Evolutionary conservation across 163 green algal species (phyloP).

Genomic region (Scenedesmus sp.): DNA sequence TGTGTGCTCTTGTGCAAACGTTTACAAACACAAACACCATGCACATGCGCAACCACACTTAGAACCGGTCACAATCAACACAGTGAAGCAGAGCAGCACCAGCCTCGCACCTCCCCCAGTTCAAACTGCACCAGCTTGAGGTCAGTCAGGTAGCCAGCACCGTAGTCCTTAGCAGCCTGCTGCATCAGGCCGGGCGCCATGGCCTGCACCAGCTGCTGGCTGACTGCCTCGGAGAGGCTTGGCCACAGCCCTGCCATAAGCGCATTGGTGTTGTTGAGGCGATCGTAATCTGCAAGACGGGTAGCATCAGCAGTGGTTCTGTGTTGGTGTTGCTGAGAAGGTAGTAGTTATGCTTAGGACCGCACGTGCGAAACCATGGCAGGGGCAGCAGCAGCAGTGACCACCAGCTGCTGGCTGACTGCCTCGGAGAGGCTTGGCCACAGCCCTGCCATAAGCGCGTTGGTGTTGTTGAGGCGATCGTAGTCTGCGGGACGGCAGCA

Average conservation of each 20-base stretch:
- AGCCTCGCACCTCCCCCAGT: constrained; percentile 16
- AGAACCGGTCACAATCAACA: not conserved
- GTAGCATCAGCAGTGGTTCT: too few relatives aligned
- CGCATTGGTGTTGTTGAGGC: constrained; percentile 48
- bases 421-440: too few relatives aligned
- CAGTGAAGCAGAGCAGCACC: not conserved
- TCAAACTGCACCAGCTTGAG: constrained; percentile 32
- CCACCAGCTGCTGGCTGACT: not conserved
- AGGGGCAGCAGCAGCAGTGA: not conserved
- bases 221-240: not conserved
- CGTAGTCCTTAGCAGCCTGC: constrained; percentile 24
- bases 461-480: too few relatives aligned
- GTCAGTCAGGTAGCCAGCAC: constrained; percentile 23
- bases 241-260: constrained; percentile 43
- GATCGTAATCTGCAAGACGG: constrained; percentile 27
- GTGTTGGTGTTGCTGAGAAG: too few relatives aligned
- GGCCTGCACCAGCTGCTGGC: constrained; percentile 15
- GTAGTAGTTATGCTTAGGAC: too few relatives aligned
- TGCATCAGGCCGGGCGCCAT: constrained; percentile 4
- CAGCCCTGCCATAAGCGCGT: too few relatives aligned
- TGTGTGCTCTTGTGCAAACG: too few relatives aligned
- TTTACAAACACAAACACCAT: too few relatives aligned
- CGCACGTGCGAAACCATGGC: not conserved
- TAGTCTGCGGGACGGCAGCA: too few relatives aligned
- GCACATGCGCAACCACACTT: too few relatives aligned